These are phyloP conservation scores for Crassisporium funariophilum DNA, from an alignment of 768 basidiomycete genomes.

Conservation along the genomic window DNA sequence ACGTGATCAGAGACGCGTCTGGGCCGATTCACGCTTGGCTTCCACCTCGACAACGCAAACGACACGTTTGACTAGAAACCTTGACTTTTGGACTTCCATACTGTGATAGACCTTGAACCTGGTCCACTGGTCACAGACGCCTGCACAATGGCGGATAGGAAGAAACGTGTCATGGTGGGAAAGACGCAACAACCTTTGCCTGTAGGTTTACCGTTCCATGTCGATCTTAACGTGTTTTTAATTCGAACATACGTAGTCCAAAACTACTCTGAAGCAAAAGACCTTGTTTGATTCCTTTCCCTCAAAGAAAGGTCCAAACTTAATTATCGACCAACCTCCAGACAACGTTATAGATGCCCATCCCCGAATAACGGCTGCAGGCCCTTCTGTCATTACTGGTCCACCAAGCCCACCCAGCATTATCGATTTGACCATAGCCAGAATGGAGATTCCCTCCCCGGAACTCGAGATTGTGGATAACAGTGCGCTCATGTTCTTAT, in stretches of 20 bases:
- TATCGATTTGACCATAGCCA: background rate
- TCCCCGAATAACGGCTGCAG: background rate
- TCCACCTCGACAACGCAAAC: background rate
- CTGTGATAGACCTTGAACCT: too few relatives aligned
- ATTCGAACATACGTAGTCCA: background rate
- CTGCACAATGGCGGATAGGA: background rate
- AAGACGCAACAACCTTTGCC: background rate
- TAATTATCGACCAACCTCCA: background rate
- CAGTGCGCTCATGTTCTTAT: background rate
- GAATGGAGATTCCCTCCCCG: background rate
- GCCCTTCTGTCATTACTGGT: background rate
- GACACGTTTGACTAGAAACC: background rate
- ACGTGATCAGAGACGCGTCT: constrained; percentile 1
- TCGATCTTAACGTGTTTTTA: background rate
- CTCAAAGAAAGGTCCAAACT: constrained; percentile 1
- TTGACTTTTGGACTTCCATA: too few relatives aligned
- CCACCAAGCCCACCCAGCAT: background rate
- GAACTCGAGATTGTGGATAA: background rate
- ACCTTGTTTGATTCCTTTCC: constrained; percentile 37
- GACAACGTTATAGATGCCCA: background rate
- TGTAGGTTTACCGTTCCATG: background rate
- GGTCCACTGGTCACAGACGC: background rate
- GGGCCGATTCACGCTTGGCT: background rate
- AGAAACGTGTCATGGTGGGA: background rate
- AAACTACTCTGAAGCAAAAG: constrained; percentile 33